Percentiles rank a stretch among this genome's conserved stretches.
phyloP scores from a whole-genome alignment of 345 rosid species.

The Salix koriyanagi region DNA sequence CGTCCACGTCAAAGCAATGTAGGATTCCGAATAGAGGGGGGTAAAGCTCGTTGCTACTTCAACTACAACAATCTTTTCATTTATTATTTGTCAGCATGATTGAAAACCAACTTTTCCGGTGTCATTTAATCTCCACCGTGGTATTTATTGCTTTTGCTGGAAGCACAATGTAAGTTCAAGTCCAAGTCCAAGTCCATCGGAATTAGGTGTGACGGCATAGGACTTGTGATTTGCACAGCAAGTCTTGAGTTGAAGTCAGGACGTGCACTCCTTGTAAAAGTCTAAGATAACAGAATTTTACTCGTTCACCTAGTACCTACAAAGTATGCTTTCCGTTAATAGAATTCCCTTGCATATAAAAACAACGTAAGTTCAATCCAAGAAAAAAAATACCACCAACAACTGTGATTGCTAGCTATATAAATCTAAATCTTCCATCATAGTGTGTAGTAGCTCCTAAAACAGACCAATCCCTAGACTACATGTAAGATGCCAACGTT shows the following conservation, averaged over 20 bases:
- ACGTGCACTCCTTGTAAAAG: rapidly evolving
- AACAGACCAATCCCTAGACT: background rate
- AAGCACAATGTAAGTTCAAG: no score
- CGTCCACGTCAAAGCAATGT: background rate
- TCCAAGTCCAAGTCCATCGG: no score
- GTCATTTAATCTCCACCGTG: slow-evolving; percentile 4
- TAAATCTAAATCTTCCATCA: background rate
- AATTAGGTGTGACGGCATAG: no score
- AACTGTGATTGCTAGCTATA: background rate
- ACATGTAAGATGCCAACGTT: slow-evolving; percentile 19
- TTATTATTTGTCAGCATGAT: background rate
- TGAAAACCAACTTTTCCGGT: slow-evolving; percentile 19
- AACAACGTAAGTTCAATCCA: background rate
- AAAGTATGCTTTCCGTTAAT: rapidly evolving
- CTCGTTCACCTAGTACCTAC: rapidly evolving
- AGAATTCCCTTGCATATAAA: no score
- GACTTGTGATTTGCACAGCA: rapidly evolving
- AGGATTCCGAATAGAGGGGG: background rate
- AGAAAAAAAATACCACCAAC: background rate
- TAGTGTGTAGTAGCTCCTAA: background rate
- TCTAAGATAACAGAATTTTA: rapidly evolving
- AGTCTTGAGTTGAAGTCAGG: no score
- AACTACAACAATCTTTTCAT: background rate
- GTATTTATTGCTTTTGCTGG: background rate
- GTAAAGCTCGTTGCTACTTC: no score